Conservation (phyloP, 352 stramenopile genomes). For the Pythium utonaiense region DNA sequence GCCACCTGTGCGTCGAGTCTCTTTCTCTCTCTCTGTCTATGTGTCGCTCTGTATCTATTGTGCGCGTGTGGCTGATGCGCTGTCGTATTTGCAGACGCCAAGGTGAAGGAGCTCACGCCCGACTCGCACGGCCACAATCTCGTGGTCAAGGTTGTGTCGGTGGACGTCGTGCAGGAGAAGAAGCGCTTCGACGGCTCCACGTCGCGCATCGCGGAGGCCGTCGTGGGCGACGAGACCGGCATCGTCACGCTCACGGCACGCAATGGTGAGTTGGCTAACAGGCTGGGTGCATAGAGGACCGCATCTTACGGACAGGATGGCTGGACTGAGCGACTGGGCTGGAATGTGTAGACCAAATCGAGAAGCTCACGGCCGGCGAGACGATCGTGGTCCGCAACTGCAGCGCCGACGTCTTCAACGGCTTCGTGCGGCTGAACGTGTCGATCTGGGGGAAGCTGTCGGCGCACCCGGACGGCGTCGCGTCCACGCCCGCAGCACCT, state of each 20-base stretch:
- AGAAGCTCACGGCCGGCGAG: constrained; percentile 45
- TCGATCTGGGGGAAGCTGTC: constrained; percentile 83
- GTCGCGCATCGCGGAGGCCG: constrained; percentile 69
- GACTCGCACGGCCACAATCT: constrained; percentile 80
- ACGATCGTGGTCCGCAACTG: constrained; percentile 79
- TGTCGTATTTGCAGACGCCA: constrained; percentile 56
- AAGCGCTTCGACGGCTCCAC: constrained; percentile 62
- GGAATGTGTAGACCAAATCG: constrained; percentile 73
- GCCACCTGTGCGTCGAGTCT: constrained; percentile 23
- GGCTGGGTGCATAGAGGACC: too few relatives aligned
- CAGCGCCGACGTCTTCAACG: constrained; percentile 81
- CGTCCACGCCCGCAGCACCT: constrained; percentile 61
- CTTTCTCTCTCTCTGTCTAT: too few relatives aligned
- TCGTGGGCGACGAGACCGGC: constrained; percentile 80
- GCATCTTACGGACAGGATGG: constrained; percentile 4
- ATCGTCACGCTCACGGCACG: constrained; percentile 76
- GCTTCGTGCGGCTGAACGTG: constrained; percentile 83
- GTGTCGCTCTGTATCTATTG: not conserved
- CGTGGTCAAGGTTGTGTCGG: constrained; percentile 66
- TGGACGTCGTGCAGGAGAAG: constrained; percentile 57
- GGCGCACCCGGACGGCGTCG: constrained; percentile 63
- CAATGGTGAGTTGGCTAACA: constrained; percentile 47
- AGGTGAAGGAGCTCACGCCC: constrained; percentile 69
- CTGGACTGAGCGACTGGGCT: too few relatives aligned
- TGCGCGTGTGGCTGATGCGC: not conserved